These are phyloP conservation scores for Lipomyces kockii DNA, from an alignment of 805 yeast species.

Conservation along the genomic window DNA sequence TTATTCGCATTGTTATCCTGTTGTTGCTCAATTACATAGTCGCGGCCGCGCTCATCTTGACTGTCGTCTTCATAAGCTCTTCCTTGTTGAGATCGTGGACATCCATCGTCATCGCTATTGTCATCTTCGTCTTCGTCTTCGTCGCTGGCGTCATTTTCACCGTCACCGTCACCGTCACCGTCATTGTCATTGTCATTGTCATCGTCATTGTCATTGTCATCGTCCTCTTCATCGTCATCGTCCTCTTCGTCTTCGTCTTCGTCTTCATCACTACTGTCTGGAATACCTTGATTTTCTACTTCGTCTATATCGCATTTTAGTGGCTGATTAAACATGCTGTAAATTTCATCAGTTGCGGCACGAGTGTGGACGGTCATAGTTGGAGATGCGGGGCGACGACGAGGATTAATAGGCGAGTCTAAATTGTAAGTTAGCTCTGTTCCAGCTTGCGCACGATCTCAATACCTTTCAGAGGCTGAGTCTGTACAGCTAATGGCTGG, in stretches of 20 bases:
- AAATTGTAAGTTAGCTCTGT: background rate
- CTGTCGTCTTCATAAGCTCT: background rate
- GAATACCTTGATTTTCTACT: constrained; percentile 8
- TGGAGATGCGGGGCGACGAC: constrained; percentile 60
- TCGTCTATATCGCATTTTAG: constrained; percentile 40
- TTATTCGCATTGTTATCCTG: background rate
- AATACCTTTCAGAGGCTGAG: constrained; percentile 54
- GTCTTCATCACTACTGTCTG: constrained; percentile 34
- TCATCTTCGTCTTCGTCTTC: constrained; percentile 15
- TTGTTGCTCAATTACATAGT: background rate
- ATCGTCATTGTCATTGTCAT: constrained; percentile 29
- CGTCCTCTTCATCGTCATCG: constrained; percentile 34
- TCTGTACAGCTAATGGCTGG: constrained; percentile 19
- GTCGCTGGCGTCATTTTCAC: constrained; percentile 21
- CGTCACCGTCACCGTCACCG: constrained; percentile 27
- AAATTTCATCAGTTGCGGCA: constrained; percentile 74
- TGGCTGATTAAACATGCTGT: constrained; percentile 72
- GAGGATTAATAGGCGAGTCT: constrained; percentile 39
- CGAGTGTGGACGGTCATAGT: constrained; percentile 79
- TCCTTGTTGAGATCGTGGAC: background rate
- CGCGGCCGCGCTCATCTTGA: constrained; percentile 1
- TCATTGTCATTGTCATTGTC: constrained; percentile 35
- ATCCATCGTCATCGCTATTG: constrained; percentile 10
- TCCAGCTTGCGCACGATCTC: constrained; percentile 20
- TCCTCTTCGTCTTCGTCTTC: constrained; percentile 39